Base-by-base conservation (phyloP, 352 stramenopile species). In the Stephanocyclus meneghinianus region DNA sequence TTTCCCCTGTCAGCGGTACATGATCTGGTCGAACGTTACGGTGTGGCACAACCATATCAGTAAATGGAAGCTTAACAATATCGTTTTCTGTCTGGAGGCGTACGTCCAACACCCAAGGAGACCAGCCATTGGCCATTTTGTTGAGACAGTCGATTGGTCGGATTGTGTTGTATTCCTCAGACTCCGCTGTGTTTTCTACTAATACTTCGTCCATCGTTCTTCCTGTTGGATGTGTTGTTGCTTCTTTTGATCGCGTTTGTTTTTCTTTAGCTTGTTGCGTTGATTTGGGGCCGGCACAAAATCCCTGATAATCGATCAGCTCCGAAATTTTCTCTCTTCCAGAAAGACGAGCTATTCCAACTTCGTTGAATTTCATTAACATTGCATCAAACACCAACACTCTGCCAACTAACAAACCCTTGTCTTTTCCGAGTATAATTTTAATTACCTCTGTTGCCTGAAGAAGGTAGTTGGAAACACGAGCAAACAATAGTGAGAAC, bases 381-480 rank as follows among this genome's bases (percentile, higher is more conserved):
- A 95, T 26, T 42, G 92, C 92, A 90, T 95, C 90, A 72, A 93
- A 95, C 15, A 94, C 74, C 7, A 95, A 68, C 0, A 95, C 80
- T 47, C 86, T 80, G 47, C 91, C 88, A 59, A 76, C 87, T 30
- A 85, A 78, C 2, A 95, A 78, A 9, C 87, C 85, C 48, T 88
- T 82, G 15, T 83, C 78, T 57, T 87, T 91, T 42, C 81, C 89
- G 21, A 95, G 66, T 15, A 99, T 66, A 21, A 98, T 85, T 85
- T 98, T 98, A 45, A 99, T 90, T 0, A 93, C 90, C 78, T 98
- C 95, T 62, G 97, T 95, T 10, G 96, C 95, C 60, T 66, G 9
- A 26, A 55, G 18, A 26, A 55, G 2, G 35, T 40, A 8, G 35
- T 40, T 8, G 4, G 7, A 0, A 2, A 55, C 4, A 55, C 13